Percentiles rank a stretch among this genome's conserved stretches.
Evolutionary conservation across 2,329 filamentous ascomycete genomes (phyloP).

Genomic region (Scedosporium minutisporum): DNA sequence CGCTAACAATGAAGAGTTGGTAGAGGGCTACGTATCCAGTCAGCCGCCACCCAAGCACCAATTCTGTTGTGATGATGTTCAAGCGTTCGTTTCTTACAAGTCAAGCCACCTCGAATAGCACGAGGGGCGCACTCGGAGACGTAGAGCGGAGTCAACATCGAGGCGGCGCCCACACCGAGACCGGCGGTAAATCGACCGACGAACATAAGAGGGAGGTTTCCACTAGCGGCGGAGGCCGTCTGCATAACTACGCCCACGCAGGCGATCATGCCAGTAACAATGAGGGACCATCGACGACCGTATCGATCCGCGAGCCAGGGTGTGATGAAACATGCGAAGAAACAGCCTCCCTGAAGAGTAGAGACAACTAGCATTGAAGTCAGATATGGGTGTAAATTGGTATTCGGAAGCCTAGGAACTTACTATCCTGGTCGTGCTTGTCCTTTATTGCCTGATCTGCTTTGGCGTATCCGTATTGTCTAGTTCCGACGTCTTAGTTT

Average conservation of each 20-base stretch:
- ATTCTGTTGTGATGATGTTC: neutral
- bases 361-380: constrained; percentile 43
- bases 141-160: constrained; percentile 33
- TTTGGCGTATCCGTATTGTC: constrained; percentile 22
- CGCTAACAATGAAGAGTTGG: constrained; percentile 38
- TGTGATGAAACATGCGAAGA: constrained; percentile 51
- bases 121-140: constrained; percentile 40
- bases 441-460: constrained; percentile 24
- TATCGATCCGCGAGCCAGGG: constrained; percentile 43
- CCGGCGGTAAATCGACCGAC: constrained; percentile 49
- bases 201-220: constrained; percentile 53
- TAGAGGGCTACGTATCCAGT: constrained; percentile 28
- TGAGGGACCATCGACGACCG: constrained; percentile 45
- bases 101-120: constrained; percentile 40
- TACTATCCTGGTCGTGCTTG: constrained; percentile 49
- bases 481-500: neutral
- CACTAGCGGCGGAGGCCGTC: constrained; percentile 40
- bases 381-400: neutral
- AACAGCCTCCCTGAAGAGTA: constrained; percentile 61
- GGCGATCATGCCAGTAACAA: constrained; percentile 47
- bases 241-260: constrained; percentile 56
- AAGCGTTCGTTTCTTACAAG: constrained; percentile 19
- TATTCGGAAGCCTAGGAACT: neutral
- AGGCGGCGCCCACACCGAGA: constrained; percentile 40
- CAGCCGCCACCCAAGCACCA: neutral